These are phyloP conservation scores for Fusarium sp. DNA, from an alignment of 2,329 filamentous ascomycete species.

Conservation along the genomic window DNA sequence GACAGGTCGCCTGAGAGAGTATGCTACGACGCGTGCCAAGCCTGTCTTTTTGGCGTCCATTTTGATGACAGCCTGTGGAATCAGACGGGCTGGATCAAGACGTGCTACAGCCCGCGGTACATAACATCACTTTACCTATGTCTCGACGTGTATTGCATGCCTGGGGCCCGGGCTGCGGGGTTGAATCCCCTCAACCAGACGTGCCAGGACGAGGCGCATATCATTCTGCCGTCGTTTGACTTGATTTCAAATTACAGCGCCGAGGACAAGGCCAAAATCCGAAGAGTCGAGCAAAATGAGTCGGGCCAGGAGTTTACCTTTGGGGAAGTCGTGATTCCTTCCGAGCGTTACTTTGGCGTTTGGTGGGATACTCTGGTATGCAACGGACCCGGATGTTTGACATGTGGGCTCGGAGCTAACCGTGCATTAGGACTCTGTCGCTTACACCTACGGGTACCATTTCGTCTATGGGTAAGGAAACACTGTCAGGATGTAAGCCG, in stretches of 20 bases:
- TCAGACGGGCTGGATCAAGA: conserved; percentile 33
- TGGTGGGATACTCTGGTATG: conserved; percentile 59
- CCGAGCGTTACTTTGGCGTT: conserved; percentile 51
- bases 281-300: conserved; percentile 51
- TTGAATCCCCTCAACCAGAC: conserved; percentile 54
- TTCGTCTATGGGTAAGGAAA: conserved; percentile 54
- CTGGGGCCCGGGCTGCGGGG: conserved; percentile 42
- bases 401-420: conserved; percentile 10
- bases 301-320: conserved; percentile 28
- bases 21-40: conserved; percentile 55
- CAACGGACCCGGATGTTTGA: background rate
- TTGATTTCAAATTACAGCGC: conserved; percentile 55
- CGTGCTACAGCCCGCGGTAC: conserved; percentile 51
- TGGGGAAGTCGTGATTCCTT: conserved; percentile 54
- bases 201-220: conserved; percentile 48
- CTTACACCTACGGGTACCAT: conserved; percentile 56
- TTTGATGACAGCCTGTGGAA: conserved; percentile 52
- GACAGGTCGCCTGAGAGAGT: conserved; percentile 34
- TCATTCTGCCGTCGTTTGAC: conserved; percentile 53
- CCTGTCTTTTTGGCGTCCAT: conserved; percentile 47
- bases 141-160: conserved; percentile 54
- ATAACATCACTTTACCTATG: conserved; percentile 58
- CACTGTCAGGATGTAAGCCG: accelerated
- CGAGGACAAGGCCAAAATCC: conserved; percentile 52
- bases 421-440: conserved; percentile 51